These are phyloP conservation scores for Metschnikowia santaceciliae DNA, from an alignment of 805 yeast species.

Conservation along the genomic window DNA sequence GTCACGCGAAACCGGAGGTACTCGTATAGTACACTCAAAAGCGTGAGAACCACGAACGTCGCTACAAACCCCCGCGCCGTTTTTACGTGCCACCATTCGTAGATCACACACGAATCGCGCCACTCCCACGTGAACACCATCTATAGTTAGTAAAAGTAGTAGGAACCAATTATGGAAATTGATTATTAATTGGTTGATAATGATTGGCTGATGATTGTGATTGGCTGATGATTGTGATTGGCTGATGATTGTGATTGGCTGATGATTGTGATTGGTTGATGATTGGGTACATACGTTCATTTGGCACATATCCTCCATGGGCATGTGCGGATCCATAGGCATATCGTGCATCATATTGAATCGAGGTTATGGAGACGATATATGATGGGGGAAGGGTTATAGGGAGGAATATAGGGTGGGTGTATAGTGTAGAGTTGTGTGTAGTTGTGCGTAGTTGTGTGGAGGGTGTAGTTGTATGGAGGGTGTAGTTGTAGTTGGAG, in stretches of 20 bases:
- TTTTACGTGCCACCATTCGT: conserved; percentile 75
- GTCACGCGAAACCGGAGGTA: conserved; percentile 34
- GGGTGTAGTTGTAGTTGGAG: too few relatives aligned
- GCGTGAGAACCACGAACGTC: conserved; percentile 47
- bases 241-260: too few relatives aligned
- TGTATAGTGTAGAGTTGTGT: too few relatives aligned
- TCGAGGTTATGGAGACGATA: too few relatives aligned
- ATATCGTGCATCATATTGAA: conserved; percentile 10
- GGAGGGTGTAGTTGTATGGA: too few relatives aligned
- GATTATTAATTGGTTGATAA: too few relatives aligned
- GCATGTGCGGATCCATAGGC: conserved; percentile 20
- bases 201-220: too few relatives aligned
- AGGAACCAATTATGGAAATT: not conserved
- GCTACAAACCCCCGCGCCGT: conserved; percentile 48
- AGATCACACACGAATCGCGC: conserved; percentile 66
- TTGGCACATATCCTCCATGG: conserved; percentile 41
- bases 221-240: too few relatives aligned
- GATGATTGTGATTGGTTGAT: too few relatives aligned
- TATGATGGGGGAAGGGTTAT: too few relatives aligned
- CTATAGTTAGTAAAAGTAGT: conserved; percentile 11
- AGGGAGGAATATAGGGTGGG: too few relatives aligned
- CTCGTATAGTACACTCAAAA: conserved; percentile 59
- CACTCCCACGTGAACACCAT: conserved; percentile 83
- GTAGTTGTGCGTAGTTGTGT: too few relatives aligned
- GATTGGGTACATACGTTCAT: conserved; percentile 41